Base-by-base conservation (phyloP, 106 monocot genomes). In the Apostasia shenzhenica region DNA sequence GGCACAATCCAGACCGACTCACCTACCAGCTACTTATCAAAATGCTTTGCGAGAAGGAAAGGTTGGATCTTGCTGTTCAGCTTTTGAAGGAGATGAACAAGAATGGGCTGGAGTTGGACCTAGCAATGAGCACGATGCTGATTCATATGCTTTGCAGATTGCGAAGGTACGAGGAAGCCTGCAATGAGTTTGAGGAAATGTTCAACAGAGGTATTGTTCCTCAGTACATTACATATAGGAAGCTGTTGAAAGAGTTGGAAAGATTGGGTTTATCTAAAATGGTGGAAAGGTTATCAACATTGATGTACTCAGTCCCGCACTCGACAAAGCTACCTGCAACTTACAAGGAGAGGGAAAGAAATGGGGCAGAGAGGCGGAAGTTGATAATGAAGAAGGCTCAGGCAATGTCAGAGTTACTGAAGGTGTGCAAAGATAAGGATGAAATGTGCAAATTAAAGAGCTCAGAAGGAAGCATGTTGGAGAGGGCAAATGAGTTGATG, bases 101-200 rank as follows among this genome's bases (percentile, higher is more conserved):
- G 52, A 83, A 75, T 60, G 91, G 94, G 6, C 68, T 91, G 48
- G 91, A 88, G 42, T 75, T 85, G 5, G 91, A 94, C 54, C 52
- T 88, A n/a, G 87, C 80, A 4, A 94, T 88, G 26, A 78, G 88
- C 48, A 88, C 88, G 13, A 94, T 94, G 94, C 49, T 90, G 45
- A 69, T 94, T 54, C 90, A 94, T 67, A 70, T 88, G 79, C 85
- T 94, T 3, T 83, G 85, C 55, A 45, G 81, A 51, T 66, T 76
- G 51, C 72, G 69, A 14, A 81, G 54, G 26, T 85, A 77, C 57
- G 79, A 94, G 0, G 91, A 94, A 59, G 91, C 91, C n/a, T 88
- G 74, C 43, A 57, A 54, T 6, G 88, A 80, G 79, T 94, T 94
- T 76, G 85, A 85, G 72, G 45, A 61, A 2, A 94, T 94, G 94